These are phyloP conservation scores for Hemileccinum rubropunctum DNA, from an alignment of 768 basidiomycete species.

Conservation along the genomic window DNA sequence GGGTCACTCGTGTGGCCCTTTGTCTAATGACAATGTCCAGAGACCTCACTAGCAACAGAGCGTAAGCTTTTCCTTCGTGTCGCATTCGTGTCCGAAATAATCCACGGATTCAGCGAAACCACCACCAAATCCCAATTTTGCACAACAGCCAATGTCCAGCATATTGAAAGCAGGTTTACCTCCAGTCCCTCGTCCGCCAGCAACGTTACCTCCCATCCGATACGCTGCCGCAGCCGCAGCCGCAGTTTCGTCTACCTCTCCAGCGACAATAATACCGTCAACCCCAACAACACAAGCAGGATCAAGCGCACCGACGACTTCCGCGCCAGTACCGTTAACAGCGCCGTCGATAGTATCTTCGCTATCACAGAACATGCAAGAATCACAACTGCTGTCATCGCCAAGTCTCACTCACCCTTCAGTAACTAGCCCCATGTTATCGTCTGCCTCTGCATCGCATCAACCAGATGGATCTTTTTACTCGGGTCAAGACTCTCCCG, in stretches of 20 bases:
- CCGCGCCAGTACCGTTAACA: conserved; percentile 40
- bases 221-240: conserved; percentile 90
- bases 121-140: conserved; percentile 77
- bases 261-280: conserved; percentile 19
- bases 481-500: conserved; percentile 70
- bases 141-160: conserved; percentile 70
- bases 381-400: conserved; percentile 52
- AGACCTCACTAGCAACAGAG: conserved; percentile 61
- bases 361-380: conserved; percentile 32
- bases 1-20: conserved; percentile 3
- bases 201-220: conserved; percentile 72
- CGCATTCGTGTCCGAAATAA: conserved; percentile 5
- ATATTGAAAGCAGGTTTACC: conserved; percentile 77
- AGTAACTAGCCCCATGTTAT: conserved; percentile 76
- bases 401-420: conserved; percentile 87
- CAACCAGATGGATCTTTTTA: conserved; percentile 68
- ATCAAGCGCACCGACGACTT: conserved; percentile 28
- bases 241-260: conserved; percentile 25
- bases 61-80: conserved; percentile 37
- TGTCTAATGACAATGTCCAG: conserved; percentile 37
- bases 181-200: conserved; percentile 49
- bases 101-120: conserved; percentile 46
- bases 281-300: conserved; percentile 37
- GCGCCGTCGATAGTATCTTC: conserved; percentile 38
- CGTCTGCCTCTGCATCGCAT: conserved; percentile 63